These are phyloP conservation scores for Chrysanthemum makinoi DNA, from an alignment of 129 eudicot genomes.

Conservation along the genomic window DNA sequence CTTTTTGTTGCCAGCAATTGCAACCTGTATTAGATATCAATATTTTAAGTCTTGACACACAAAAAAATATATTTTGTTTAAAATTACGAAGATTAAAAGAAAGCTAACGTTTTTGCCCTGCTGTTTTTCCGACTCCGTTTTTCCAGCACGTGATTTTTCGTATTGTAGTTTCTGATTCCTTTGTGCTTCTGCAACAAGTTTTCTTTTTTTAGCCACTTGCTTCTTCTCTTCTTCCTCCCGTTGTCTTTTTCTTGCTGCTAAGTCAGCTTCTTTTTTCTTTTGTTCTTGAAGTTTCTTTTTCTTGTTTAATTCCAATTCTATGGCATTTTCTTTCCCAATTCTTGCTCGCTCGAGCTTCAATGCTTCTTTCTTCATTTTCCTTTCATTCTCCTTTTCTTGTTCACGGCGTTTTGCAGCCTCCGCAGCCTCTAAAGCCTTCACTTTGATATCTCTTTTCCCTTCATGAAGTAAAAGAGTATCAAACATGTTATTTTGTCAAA, in stretches of 20 bases:
- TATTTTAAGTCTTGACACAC: conserved; percentile 23
- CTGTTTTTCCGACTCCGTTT: conserved; percentile 40
- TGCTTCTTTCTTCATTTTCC: conserved; percentile 84
- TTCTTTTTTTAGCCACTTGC: conserved; percentile 70
- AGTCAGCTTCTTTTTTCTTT: conserved; percentile 79
- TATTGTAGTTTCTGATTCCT: conserved; percentile 46
- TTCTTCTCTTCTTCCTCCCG: conserved; percentile 89
- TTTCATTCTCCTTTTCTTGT: conserved; percentile 70
- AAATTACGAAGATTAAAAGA: conserved; percentile 1
- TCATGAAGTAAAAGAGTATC: conserved; percentile 31
- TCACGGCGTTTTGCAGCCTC: conserved; percentile 85
- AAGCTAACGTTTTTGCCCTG: conserved; percentile 33
- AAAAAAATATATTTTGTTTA: conserved; percentile 5
- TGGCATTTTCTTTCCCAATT: conserved; percentile 66
- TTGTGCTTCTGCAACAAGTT: conserved; percentile 55
- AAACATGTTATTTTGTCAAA: background rate
- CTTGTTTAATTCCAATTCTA: conserved; percentile 61
- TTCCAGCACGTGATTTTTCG: conserved; percentile 48
- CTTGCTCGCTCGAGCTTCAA: conserved; percentile 75
- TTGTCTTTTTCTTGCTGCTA: conserved; percentile 71
- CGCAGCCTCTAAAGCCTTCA: conserved; percentile 92
- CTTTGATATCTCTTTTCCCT: conserved; percentile 89
- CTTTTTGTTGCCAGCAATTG: conserved; percentile 36
- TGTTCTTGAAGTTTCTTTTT: conserved; percentile 63
- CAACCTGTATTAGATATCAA: conserved; percentile 39